phyloP scores from a whole-genome alignment of 768 basidiomycete genomes.

The Grammothele lineata region DNA sequence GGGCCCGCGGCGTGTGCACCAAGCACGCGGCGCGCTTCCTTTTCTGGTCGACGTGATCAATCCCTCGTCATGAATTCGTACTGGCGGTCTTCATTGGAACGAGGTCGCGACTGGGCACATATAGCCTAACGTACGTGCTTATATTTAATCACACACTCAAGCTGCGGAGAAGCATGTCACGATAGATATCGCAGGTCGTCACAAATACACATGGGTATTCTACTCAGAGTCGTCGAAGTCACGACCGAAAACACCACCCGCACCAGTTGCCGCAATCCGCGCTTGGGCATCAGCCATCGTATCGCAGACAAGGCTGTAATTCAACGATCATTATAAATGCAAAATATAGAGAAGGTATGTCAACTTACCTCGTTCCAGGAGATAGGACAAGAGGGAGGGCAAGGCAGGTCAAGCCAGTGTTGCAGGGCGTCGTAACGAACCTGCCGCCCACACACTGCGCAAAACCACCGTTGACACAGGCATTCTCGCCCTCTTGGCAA shows the following conservation, averaged over 20 bases:
- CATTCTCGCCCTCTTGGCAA: constrained; percentile 42
- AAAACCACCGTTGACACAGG: constrained; percentile 46
- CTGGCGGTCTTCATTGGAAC: no score
- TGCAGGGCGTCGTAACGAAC: constrained; percentile 28
- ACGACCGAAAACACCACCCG: constrained; percentile 24
- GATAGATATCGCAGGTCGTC: no score
- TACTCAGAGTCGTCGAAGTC: constrained; percentile 10
- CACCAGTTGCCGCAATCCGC: constrained; percentile 22
- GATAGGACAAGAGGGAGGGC: neutral
- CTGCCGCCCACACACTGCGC: constrained; percentile 53
- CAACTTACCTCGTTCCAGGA: neutral
- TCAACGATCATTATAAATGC: neutral
- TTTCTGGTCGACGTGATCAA: no score
- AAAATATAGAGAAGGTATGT: neutral
- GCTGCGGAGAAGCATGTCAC: no score
- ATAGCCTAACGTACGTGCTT: no score
- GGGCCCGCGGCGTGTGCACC: no score
- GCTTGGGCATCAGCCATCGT: constrained; percentile 20
- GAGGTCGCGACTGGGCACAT: no score
- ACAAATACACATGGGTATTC: no score
- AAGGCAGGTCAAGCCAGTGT: constrained; percentile 17
- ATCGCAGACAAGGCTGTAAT: constrained; percentile 15
- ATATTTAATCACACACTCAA: no score
- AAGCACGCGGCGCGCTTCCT: no score
- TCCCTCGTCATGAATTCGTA: no score